Evolutionary conservation across 306 rosid genomes (phyloP).

Genomic region (Dalbergia cultrata): DNA sequence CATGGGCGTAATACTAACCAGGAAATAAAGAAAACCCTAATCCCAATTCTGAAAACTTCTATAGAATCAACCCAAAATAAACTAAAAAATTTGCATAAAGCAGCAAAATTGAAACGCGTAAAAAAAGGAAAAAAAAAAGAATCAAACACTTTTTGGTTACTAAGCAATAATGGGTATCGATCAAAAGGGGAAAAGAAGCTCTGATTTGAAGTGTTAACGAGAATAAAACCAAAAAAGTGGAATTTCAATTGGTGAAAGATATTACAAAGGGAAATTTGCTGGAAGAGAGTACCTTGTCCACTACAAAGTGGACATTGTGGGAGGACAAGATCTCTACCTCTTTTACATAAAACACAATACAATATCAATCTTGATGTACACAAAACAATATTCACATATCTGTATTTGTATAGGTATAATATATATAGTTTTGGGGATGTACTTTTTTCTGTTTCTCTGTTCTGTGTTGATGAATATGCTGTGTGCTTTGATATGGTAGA

Average conservation of each 20-base stretch:
- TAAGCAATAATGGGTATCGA: conserved; percentile 52
- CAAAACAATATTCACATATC: neutral
- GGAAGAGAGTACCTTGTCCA: conserved; percentile 43
- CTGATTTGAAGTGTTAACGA: conserved; percentile 50
- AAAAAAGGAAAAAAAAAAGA: conserved; percentile 15
- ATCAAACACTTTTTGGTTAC: conserved; percentile 44
- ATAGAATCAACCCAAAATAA: neutral
- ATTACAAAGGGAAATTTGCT: conserved; percentile 38
- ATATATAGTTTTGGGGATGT: conserved; percentile 34
- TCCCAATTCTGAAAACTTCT: conserved; percentile 8
- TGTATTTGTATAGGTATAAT: conserved; percentile 4
- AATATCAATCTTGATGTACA: conserved; percentile 22
- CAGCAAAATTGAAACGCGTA: conserved; percentile 32
- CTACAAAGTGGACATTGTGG: conserved; percentile 55
- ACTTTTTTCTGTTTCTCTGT: conserved; percentile 41
- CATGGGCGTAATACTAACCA: conserved; percentile 6
- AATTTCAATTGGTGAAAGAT: conserved; percentile 44
- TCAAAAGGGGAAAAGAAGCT: conserved; percentile 48
- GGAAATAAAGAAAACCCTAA: conserved; percentile 49
- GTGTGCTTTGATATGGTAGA: conserved; percentile 30
- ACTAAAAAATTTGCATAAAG: neutral
- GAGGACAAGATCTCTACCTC: conserved; percentile 53
- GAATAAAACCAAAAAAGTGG: conserved; percentile 18
- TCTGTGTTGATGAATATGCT: conserved; percentile 3
- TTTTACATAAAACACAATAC: conserved; percentile 14